phyloP scores from a whole-genome alignment of 2,329 filamentous ascomycete genomes.

The Ophiostoma quercus region DNA sequence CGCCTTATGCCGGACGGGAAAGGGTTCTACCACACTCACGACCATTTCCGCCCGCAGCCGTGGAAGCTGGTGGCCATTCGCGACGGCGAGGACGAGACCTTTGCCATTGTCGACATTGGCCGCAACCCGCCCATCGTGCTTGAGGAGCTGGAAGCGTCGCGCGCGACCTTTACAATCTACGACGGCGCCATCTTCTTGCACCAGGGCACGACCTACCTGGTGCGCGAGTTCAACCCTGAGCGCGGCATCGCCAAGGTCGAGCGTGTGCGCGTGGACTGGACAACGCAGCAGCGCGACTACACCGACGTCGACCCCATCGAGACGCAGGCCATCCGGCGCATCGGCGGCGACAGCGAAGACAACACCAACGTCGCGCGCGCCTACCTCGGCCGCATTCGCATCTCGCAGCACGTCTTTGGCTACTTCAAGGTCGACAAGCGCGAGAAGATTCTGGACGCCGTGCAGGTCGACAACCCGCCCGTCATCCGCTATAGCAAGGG shows the following conservation, averaged over 20 bases:
- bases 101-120: constrained; percentile 85
- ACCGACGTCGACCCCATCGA: constrained; percentile 92
- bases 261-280: constrained; percentile 89
- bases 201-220: constrained; percentile 87
- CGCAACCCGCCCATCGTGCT: constrained; percentile 77
- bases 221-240: constrained; percentile 81
- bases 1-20: constrained; percentile 67
- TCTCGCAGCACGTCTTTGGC: constrained; percentile 84
- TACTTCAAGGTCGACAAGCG: constrained; percentile 95
- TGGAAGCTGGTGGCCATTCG: constrained; percentile 81
- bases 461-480: constrained; percentile 88
- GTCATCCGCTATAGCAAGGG: constrained; percentile 80
- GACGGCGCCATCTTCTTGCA: constrained; percentile 96
- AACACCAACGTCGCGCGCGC: constrained; percentile 54
- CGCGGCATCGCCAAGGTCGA: constrained; percentile 80
- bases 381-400: constrained; percentile 80
- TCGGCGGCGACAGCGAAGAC: constrained; percentile 6
- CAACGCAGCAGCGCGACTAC: constrained; percentile 83
- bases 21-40: constrained; percentile 86
- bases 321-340: constrained; percentile 66
- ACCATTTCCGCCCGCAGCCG: constrained; percentile 78
- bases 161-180: constrained; percentile 94
- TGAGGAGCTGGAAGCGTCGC: constrained; percentile 90
- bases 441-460: constrained; percentile 79
- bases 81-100: constrained; percentile 79